Percentiles rank a stretch among this genome's conserved stretches.
Evolutionary conservation across 129 eudicot species (phyloP).

Genomic region (Mikania micrantha): DNA sequence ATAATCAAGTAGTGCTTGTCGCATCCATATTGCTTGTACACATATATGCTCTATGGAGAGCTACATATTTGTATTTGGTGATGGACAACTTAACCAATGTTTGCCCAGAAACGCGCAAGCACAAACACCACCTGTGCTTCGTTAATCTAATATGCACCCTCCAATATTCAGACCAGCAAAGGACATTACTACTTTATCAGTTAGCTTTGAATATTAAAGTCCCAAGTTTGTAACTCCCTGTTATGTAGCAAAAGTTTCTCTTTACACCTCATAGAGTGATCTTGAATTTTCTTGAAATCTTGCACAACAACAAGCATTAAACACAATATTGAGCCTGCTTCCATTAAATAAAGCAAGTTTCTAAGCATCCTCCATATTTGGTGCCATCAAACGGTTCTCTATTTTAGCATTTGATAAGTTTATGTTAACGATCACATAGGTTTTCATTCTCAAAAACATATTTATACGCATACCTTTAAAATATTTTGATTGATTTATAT

Average conservation of each 20-base stretch:
- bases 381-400: background rate
- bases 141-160: background rate
- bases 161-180: background rate
- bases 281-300: background rate
- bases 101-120: background rate
- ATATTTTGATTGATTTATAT: background rate
- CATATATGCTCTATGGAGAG: background rate
- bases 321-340: background rate
- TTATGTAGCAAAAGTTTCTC: background rate
- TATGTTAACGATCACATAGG: background rate
- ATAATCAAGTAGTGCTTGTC: background rate
- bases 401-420: background rate
- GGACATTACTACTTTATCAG: background rate
- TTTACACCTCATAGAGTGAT: background rate
- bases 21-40: background rate
- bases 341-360: background rate
- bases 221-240: background rate
- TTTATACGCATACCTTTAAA: too few relatives aligned
- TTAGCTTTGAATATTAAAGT: background rate
- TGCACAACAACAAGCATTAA: background rate
- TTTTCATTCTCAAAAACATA: too few relatives aligned
- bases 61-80: background rate
- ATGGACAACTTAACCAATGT: background rate
- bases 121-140: background rate
- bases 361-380: background rate